Evolutionary conservation across 768 basidiomycete genomes (phyloP), one percentile per base, ranked within the genome.

Genomic region (Pleurotus giganteus): DNA sequence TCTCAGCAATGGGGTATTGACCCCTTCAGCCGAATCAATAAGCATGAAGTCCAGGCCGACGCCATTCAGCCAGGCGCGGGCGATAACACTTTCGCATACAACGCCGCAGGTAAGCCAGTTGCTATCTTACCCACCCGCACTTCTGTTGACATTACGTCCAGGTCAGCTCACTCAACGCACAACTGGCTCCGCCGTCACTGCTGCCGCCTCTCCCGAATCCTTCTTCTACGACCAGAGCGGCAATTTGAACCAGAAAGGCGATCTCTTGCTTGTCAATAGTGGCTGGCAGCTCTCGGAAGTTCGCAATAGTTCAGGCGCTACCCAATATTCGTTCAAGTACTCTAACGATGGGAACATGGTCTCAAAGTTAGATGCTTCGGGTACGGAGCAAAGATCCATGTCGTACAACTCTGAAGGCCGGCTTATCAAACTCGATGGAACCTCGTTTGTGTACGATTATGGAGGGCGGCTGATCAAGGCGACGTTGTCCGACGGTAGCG

Each of bases 221-320:
- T 50, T 50, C 13, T 21, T 32, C 8, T 58, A 55, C 42, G 53
- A 58, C 37, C 31, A 45, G 15, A 55, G 44, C 3, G 57, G 57
- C 31, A 58, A 58, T 46, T 17, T 58, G 45, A 39, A 32, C 23
- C 34, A 47, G 15, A 58, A 49, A 23, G 54, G 47, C 26, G 47
- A 43, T 13, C 31, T 55, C 15, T 29, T 49, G n/a, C 54, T 58
- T 15, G 36, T 55, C 17, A 55, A 58, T 24, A 32, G 31, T 15
- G 57, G 57, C 6, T 58, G 57, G 57, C 53, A 58, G 32, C 34
- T 58, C 6, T 55, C 54, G 1, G 54, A 46, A n/a, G 27, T 58
- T n/a, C 34, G 45, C 26, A 49, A 26, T 37, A 29, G 12, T 7
- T 15, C 31, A n/a, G 49, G 49, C 7, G 49, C 32, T 36, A 51